A percentile compares a stretch with the other conserved stretches of the same genome.
Conservation (phyloP, 352 stramenopile species). For the Phytopythium litorale region DNA sequence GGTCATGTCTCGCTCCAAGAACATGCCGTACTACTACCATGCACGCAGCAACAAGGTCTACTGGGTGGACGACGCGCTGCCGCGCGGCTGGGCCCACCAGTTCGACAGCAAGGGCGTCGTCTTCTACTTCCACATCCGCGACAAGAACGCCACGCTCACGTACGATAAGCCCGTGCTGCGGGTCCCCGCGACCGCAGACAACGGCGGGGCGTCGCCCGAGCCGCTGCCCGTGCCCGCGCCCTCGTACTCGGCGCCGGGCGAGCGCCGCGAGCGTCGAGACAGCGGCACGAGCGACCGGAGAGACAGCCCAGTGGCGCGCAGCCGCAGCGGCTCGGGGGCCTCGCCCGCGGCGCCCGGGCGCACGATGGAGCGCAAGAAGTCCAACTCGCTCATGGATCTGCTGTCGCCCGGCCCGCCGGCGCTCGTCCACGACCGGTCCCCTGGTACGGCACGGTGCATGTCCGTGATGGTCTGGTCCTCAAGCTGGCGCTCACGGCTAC, state of each 20-base stretch:
- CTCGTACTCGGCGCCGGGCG: slow-evolving; percentile 23
- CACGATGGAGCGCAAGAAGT: slow-evolving; percentile 49
- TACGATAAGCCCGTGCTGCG: slow-evolving; percentile 71
- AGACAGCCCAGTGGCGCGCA: slow-evolving; percentile 2
- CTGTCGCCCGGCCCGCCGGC: slow-evolving; percentile 54
- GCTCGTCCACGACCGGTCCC: slow-evolving; percentile 24
- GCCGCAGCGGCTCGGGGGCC: slow-evolving; percentile 5
- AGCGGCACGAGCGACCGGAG: background rate
- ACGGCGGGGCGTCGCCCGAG: slow-evolving; percentile 19
- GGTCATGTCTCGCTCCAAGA: slow-evolving; percentile 77
- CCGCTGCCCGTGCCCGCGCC: slow-evolving; percentile 39
- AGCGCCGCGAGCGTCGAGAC: background rate
- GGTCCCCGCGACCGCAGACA: no score
- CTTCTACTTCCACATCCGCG: slow-evolving; percentile 76
- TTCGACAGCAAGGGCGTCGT: slow-evolving; percentile 54
- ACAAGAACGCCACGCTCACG: slow-evolving; percentile 64
- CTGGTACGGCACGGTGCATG: slow-evolving; percentile 14
- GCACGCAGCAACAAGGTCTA: slow-evolving; percentile 72
- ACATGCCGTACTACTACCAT: slow-evolving; percentile 86
- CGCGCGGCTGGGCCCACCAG: slow-evolving; percentile 75
- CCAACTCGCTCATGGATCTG: slow-evolving; percentile 75
- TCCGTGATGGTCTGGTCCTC: background rate
- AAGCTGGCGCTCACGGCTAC: background rate
- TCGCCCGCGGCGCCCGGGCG: slow-evolving; percentile 1
- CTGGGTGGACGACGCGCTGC: slow-evolving; percentile 80